These are phyloP conservation scores for Boletus vinaceobasis DNA, from an alignment of 768 basidiomycete species.

Conservation along the genomic window DNA sequence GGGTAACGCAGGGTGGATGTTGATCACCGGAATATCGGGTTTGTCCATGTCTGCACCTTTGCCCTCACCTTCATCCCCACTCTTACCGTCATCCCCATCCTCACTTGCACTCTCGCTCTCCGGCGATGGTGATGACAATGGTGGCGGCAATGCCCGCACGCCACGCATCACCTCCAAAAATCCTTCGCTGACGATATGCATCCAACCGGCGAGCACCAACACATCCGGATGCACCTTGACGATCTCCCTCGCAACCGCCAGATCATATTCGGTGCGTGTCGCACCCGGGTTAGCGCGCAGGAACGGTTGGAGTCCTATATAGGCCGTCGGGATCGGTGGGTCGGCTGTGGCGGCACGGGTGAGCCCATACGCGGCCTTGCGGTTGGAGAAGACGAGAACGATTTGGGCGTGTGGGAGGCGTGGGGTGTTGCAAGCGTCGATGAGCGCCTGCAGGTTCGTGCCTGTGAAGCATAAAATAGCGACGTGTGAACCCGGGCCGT, in stretches of 20 bases:
- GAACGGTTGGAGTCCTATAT: slow-evolving; percentile 83
- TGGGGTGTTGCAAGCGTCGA: slow-evolving; percentile 80
- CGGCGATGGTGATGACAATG: too few relatives aligned
- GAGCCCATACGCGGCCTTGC: slow-evolving; percentile 87
- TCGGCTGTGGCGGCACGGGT: slow-evolving; percentile 65
- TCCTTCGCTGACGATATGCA: slow-evolving; percentile 87
- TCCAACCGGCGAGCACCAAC: slow-evolving; percentile 96
- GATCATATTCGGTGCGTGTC: slow-evolving; percentile 82
- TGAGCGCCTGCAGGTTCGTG: slow-evolving; percentile 93
- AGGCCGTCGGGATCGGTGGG: slow-evolving; percentile 80
- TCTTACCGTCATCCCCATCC: background rate
- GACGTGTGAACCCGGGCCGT: background rate
- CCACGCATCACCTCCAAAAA: slow-evolving; percentile 65
- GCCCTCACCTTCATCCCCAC: background rate
- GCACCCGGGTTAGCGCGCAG: slow-evolving; percentile 68
- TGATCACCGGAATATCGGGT: slow-evolving; percentile 75
- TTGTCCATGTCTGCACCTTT: background rate
- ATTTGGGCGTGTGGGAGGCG: slow-evolving; percentile 69
- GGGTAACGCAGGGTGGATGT: slow-evolving; percentile 93
- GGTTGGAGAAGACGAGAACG: slow-evolving; percentile 84
- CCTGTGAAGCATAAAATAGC: slow-evolving; percentile 43
- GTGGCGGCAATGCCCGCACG: slow-evolving; percentile 39
- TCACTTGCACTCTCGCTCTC: background rate
- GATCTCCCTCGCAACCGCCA: slow-evolving; percentile 70
- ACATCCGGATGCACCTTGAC: slow-evolving; percentile 68